Percentiles rank a stretch among this genome's conserved stretches.
Conservation (phyloP, 805 yeast species). For the Zygotorulaspora sp. region DNA sequence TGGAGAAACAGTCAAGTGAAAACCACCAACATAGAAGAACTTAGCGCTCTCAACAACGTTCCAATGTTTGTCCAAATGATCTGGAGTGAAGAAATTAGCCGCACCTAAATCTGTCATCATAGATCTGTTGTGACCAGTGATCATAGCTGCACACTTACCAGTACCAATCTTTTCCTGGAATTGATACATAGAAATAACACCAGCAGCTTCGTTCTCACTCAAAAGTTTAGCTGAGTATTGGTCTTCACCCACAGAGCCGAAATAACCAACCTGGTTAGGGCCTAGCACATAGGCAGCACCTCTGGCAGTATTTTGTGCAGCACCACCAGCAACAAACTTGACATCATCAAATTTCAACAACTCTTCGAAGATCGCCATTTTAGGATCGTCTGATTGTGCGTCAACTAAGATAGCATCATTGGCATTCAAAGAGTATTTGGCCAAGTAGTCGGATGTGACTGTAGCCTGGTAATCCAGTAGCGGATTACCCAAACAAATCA, state of each 20-base stretch:
- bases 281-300: conserved; percentile 95
- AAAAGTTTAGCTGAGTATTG: conserved; percentile 73
- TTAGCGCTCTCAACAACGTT: conserved; percentile 71
- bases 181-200: conserved; percentile 82
- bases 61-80: conserved; percentile 88
- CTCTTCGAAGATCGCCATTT: conserved; percentile 82
- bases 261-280: conserved; percentile 74
- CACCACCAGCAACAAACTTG: conserved; percentile 92
- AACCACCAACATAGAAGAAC: conserved; percentile 94
- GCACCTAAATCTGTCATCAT: conserved; percentile 95
- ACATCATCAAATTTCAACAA: conserved; percentile 57
- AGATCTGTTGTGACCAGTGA: conserved; percentile 84
- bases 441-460: conserved; percentile 62
- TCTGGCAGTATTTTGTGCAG: conserved; percentile 98
- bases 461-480: conserved; percentile 81
- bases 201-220: conserved; percentile 82
- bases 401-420: conserved; percentile 83
- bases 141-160: conserved; percentile 97
- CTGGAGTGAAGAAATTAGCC: conserved; percentile 91
- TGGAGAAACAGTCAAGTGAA: conserved; percentile 96
- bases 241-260: conserved; percentile 96
- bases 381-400: conserved; percentile 61
- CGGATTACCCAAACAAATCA: conserved; percentile 91
- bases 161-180: conserved; percentile 74
- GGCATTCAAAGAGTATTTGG: conserved; percentile 77